phyloP scores from a whole-genome alignment of 805 yeast genomes.

The Ascoidea tarda region DNA sequence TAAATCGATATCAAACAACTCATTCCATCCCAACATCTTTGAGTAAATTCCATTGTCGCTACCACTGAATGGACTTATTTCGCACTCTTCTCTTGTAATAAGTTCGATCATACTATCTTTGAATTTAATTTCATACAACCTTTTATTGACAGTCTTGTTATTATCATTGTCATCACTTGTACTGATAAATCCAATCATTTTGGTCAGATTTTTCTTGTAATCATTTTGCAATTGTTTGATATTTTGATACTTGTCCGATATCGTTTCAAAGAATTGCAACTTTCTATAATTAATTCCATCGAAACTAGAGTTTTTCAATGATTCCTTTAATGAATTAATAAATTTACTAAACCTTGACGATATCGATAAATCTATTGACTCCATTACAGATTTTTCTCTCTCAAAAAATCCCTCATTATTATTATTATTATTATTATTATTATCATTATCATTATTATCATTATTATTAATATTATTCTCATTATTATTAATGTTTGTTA shows the following conservation, averaged over 20 bases:
- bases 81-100: constrained; percentile 5
- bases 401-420: not conserved
- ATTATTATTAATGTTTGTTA: not conserved
- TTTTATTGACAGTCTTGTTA: constrained; percentile 1
- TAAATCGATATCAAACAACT: constrained; percentile 32
- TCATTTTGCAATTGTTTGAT: no score
- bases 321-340: not conserved
- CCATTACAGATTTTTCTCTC: no score
- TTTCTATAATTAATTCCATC: not conserved
- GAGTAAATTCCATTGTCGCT: constrained; percentile 19
- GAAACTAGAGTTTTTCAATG: not conserved
- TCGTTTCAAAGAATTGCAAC: no score
- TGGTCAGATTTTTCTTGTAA: no score
- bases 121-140: constrained; percentile 2
- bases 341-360: not conserved
- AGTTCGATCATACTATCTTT: not conserved
- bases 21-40: constrained; percentile 21
- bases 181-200: constrained; percentile 8
- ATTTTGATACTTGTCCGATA: not conserved
- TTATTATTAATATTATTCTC: no score
- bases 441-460: no score
- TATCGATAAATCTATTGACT: not conserved
- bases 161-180: no score
- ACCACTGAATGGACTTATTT: constrained; percentile 9
- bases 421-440: no score